These are phyloP conservation scores for Metarhizium robertsii DNA, from an alignment of 2,329 filamentous ascomycete species.

Conservation along the genomic window DNA sequence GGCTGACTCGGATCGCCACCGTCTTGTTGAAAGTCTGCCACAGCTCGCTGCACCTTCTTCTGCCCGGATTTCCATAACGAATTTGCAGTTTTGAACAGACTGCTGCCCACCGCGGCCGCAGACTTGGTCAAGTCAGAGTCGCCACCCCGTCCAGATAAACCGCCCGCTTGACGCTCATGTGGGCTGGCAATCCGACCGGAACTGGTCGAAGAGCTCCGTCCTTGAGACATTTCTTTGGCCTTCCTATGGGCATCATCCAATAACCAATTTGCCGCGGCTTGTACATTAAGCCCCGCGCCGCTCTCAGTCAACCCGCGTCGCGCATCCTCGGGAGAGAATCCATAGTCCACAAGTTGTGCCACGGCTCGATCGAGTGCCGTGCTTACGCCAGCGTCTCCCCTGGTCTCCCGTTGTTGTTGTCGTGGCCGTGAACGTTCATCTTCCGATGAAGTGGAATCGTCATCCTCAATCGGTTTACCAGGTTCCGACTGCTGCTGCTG, in stretches of 20 bases:
- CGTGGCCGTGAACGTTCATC: constrained; percentile 21
- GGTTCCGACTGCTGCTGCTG: constrained; percentile 24
- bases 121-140: constrained; percentile 72
- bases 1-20: constrained; percentile 66
- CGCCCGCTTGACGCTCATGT: constrained; percentile 27
- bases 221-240: constrained; percentile 61
- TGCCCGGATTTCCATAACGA: constrained; percentile 91
- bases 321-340: constrained; percentile 81
- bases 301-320: constrained; percentile 70
- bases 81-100: constrained; percentile 85
- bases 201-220: constrained; percentile 30
- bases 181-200: neutral
- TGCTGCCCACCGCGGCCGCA: constrained; percentile 74
- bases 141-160: constrained; percentile 33
- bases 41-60: constrained; percentile 86
- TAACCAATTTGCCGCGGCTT: constrained; percentile 80
- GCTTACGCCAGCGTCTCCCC: constrained; percentile 15
- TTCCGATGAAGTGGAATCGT: constrained; percentile 36
- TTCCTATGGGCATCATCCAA: constrained; percentile 85
- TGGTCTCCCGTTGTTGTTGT: constrained; percentile 11
- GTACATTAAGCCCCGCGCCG: constrained; percentile 69
- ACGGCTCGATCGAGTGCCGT: constrained; percentile 63
- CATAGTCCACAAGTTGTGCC: constrained; percentile 88
- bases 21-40: constrained; percentile 70
- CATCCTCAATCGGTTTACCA: constrained; percentile 44